phyloP scores from a whole-genome alignment of 257 asterid species.

The Solanum ossicruentum region DNA sequence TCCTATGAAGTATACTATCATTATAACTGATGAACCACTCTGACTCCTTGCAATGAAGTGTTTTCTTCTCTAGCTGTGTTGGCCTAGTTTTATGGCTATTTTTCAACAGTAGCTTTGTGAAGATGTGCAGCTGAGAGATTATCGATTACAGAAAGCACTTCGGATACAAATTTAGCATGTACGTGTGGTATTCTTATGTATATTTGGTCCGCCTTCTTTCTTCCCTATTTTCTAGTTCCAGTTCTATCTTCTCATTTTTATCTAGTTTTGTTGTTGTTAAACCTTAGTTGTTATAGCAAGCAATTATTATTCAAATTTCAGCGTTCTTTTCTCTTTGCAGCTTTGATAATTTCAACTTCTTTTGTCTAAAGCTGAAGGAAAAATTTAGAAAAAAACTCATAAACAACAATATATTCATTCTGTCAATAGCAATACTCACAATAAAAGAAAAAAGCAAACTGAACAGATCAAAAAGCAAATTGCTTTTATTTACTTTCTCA shows the following conservation, averaged over 20 bases:
- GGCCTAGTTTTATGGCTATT: not conserved
- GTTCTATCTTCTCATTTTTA: not conserved
- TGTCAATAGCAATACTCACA: not conserved
- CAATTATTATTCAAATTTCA: not conserved
- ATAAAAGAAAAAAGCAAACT: not conserved
- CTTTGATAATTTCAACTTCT: not conserved
- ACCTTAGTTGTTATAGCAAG: not conserved
- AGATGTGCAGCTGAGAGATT: not conserved
- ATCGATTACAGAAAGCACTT: not conserved
- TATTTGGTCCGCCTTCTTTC: not conserved
- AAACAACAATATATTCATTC: not conserved
- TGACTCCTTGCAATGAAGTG: not conserved
- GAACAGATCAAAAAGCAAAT: not conserved
- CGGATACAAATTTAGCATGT: not conserved
- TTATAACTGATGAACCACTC: not conserved
- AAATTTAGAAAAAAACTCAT: not conserved
- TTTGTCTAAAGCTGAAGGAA: not conserved
- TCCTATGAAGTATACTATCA: not conserved
- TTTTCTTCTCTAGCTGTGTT: not conserved
- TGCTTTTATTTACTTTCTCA: not conserved
- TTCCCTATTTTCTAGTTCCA: not conserved
- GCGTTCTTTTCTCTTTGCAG: not conserved
- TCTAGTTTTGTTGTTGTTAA: not conserved
- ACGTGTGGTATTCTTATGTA: not conserved
- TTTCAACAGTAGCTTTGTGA: not conserved